phyloP scores from a whole-genome alignment of 176 grass and related monocot species.

The Rhynchospora breviuscula region DNA sequence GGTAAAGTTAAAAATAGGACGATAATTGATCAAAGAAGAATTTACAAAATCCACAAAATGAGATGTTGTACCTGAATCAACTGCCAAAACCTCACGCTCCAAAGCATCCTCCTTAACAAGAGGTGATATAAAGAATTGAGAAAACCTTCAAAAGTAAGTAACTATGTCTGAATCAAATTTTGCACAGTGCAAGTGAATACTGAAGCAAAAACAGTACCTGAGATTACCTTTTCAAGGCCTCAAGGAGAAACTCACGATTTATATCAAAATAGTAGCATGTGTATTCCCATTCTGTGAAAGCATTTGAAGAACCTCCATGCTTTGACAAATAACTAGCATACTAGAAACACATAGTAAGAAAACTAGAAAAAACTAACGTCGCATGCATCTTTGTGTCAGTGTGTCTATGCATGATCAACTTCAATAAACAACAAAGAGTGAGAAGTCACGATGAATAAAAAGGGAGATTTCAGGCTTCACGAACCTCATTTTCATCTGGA shows the following conservation, averaged over 20 bases:
- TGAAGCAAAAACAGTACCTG: neutral
- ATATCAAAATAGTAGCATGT: conserved; percentile 95
- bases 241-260: conserved; percentile 64
- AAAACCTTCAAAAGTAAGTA: conserved; percentile 65
- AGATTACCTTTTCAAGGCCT: conserved; percentile 76
- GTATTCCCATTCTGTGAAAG: conserved; percentile 93
- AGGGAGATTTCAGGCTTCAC: conserved; percentile 16
- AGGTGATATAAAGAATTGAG: conserved; percentile 95
- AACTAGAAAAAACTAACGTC: neutral
- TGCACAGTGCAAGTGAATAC: conserved; percentile 5
- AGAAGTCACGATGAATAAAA: conserved; percentile 7
- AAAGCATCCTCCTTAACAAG: conserved; percentile 90
- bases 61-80: conserved; percentile 72
- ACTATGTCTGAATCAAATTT: conserved; percentile 21
- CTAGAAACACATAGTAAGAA: conserved; percentile 40
- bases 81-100: conserved; percentile 90
- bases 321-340: conserved; percentile 94
- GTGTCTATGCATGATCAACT: neutral
- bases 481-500: conserved; percentile 99
- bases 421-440: neutral
- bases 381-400: neutral
- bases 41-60: conserved; percentile 18
- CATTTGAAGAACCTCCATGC: conserved; percentile 91
- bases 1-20: neutral
- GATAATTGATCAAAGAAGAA: neutral